Conservation (phyloP, 116 monocot genomes). For the Dioscorea cayenensis region DNA sequence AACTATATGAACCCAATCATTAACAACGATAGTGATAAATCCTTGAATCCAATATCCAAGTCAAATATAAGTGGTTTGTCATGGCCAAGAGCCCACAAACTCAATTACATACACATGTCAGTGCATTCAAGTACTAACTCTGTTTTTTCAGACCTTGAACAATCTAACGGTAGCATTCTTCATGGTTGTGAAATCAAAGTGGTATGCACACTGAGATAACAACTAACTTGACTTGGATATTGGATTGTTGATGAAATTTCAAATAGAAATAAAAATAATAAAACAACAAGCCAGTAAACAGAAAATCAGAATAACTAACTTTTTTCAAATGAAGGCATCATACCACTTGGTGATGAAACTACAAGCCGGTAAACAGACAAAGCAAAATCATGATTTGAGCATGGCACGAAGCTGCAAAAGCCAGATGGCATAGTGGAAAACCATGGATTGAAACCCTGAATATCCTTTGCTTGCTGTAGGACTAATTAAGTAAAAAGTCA, state of each 20-base stretch:
- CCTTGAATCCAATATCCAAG: no score
- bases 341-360: slow-evolving; percentile 96
- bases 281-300: no score
- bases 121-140: no score
- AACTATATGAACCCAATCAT: no score
- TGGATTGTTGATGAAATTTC: no score
- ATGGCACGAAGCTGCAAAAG: slow-evolving; percentile 55
- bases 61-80: no score
- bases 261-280: no score
- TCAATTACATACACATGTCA: no score
- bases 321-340: neutral
- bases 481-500: neutral
- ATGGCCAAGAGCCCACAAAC: no score
- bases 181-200: neutral
- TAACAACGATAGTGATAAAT: no score
- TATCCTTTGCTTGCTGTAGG: slow-evolving; percentile 33
- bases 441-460: slow-evolving; percentile 85
- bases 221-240: neutral
- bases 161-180: no score
- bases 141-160: no score
- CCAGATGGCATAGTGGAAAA: slow-evolving; percentile 69
- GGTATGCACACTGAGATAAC: neutral
- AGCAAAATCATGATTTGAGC: slow-evolving; percentile 88
- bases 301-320: neutral
- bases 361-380: slow-evolving; percentile 66